These are phyloP conservation scores for Petunia axillaris DNA, from an alignment of 257 asterid genomes.

Conservation along the genomic window DNA sequence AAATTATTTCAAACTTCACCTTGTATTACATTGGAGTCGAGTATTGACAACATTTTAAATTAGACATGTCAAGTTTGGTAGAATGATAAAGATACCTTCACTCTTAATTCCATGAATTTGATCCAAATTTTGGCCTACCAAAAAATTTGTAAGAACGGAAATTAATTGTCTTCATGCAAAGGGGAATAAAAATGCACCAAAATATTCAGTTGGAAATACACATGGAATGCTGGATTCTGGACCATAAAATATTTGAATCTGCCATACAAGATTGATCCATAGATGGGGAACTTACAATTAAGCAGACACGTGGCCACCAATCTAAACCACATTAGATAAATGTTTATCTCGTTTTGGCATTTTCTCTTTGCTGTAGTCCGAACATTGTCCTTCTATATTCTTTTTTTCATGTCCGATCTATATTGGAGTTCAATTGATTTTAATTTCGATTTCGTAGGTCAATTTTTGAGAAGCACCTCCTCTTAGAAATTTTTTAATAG, in stretches of 20 bases:
- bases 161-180: background rate
- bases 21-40: background rate
- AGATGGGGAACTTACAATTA: background rate
- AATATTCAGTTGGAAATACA: constrained; percentile 16
- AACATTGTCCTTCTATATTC: background rate
- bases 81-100: background rate
- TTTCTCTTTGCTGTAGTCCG: background rate
- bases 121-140: background rate
- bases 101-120: background rate
- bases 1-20: background rate
- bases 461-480: no score
- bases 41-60: background rate
- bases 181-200: background rate
- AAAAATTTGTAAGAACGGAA: background rate
- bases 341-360: constrained; percentile 12
- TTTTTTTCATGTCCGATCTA: no score
- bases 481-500: no score
- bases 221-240: constrained; percentile 24
- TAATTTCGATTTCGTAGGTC: no score
- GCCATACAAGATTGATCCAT: background rate
- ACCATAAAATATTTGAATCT: background rate
- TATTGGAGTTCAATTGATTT: no score
- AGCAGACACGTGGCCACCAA: background rate
- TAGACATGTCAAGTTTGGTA: background rate
- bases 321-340: background rate